Percentiles rank a stretch among this genome's conserved stretches.
Evolutionary conservation across 257 asterid species (phyloP).

Genomic region (Ophiorrhiza pumila): DNA sequence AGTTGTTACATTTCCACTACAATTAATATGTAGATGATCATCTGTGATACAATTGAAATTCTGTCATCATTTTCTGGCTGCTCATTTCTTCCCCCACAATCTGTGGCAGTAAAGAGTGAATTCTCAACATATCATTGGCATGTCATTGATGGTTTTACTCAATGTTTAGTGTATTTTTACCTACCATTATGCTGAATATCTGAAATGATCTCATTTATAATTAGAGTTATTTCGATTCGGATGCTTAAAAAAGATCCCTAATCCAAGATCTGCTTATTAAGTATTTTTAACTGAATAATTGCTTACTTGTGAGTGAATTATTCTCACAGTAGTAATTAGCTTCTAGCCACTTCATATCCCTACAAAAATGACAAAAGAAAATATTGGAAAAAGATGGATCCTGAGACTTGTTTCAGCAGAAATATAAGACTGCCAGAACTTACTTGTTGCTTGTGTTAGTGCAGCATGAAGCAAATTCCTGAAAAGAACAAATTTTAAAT

Average conservation of each 20-base stretch:
- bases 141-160: too few species aligned
- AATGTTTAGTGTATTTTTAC: too few species aligned
- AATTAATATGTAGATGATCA: slow-evolving; percentile 17
- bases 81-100: too few species aligned
- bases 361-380: not conserved
- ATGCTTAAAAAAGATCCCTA: not conserved
- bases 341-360: slow-evolving; percentile 10
- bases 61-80: not conserved
- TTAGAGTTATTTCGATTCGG: too few species aligned
- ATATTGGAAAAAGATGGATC: not conserved
- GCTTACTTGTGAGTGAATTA: slow-evolving; percentile 8
- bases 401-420: not conserved
- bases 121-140: too few species aligned
- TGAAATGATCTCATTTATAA: too few species aligned
- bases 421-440: slow-evolving; percentile 1
- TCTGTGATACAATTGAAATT: not conserved
- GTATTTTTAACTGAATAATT: not conserved
- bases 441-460: slow-evolving; percentile 5
- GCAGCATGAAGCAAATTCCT: slow-evolving; percentile 23
- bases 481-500: not conserved
- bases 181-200: too few species aligned
- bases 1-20: slow-evolving; percentile 12
- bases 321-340: slow-evolving; percentile 10
- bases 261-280: not conserved
- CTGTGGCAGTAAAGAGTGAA: too few species aligned